Base-by-base conservation (phyloP, 2,329 filamentous ascomycete species). In the Phaeosphaeriaceae sp. region DNA sequence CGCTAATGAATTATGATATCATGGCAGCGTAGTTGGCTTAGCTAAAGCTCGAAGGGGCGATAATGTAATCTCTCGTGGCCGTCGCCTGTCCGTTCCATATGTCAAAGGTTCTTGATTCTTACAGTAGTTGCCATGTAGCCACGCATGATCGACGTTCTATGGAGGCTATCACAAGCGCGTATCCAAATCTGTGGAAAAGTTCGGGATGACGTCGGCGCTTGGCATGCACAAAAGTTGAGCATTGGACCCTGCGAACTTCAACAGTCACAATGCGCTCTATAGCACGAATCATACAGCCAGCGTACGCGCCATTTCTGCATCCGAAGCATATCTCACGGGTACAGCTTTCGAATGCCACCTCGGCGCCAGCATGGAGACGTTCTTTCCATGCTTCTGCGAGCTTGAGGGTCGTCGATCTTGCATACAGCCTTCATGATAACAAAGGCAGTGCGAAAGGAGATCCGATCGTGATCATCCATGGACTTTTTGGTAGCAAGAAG, bases 401-500 rank as follows among this genome's bases (percentile, higher is more conserved):
- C 54, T 51, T 65, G 50, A 61, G 66, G 17, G 60, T 61, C 1
- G 58, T 76, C 33, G 72, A 76, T 53, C 75, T 77, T 7, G 72
- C 73, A 22, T 77, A 72, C 57, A 70, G 68, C 19, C 69, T 76
- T 2, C 73, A 77, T 53, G 72, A 76, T 58, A 71, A 76, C 56
- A 64, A 70, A 1, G 74, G 75, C 21, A 69, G 72, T 51, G 71
- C 73, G 0, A 71, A 66, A n/a, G 75, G 75, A n/a, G 80, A 82
- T 52, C 91, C 93, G 1, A 92, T 98, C 63, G 79, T 98, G 61
- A 91, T 98, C 66, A 87, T 98, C 72, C 94, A 98, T 76, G 94
- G 95, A 1, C 83, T 98, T 11, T 97, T 98, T 72, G 94, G 94
- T 20, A 97, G 92, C 40, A 97, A 96, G 81, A 93, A 92, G 81